Percentiles rank a stretch among this genome's conserved stretches.
phyloP scores from a whole-genome alignment of 352 stramenopile genomes.

The Pythium volutum region DNA sequence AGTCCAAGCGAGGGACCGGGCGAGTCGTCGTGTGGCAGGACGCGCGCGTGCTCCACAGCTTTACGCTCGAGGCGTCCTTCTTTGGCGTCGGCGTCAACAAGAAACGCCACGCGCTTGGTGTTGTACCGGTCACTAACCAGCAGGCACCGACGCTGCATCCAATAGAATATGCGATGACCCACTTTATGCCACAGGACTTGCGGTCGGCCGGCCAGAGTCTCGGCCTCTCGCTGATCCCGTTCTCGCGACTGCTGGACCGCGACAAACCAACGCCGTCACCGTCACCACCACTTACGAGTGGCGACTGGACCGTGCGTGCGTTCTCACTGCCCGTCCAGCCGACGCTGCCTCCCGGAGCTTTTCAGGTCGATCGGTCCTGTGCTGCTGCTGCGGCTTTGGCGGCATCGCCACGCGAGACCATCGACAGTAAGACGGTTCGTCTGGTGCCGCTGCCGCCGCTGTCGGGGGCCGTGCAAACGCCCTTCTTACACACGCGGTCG shows the following conservation, averaged over 20 bases:
- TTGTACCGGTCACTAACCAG: too few relatives aligned
- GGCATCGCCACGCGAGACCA: not conserved
- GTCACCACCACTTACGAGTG: too few relatives aligned
- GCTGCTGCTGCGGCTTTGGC: too few relatives aligned
- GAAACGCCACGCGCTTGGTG: not conserved
- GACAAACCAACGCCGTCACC: slow-evolving; percentile 22
- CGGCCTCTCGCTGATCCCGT: slow-evolving; percentile 55
- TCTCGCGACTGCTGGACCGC: slow-evolving; percentile 52
- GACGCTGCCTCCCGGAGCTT: not conserved
- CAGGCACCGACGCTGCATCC: not conserved
- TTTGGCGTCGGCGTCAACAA: slow-evolving; percentile 47
- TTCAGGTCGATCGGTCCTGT: not conserved
- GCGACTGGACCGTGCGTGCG: not conserved
- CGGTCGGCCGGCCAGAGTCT: slow-evolving; percentile 44
- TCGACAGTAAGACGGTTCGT: slow-evolving; percentile 9
- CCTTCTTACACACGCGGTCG: slow-evolving; percentile 9
- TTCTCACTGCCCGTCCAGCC: slow-evolving; percentile 1
- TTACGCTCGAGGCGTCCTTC: slow-evolving; percentile 78
- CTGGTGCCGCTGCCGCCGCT: slow-evolving; percentile 11
- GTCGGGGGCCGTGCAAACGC: not conserved
- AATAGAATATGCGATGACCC: slow-evolving; percentile 12
- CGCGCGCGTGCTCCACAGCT: slow-evolving; percentile 65
- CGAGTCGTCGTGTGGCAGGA: slow-evolving; percentile 69
- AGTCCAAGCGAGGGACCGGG: slow-evolving; percentile 57
- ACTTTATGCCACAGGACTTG: slow-evolving; percentile 64